Evolutionary conservation across 805 yeast species (phyloP), one percentile per base, ranked within the genome.

Genomic region (Pichia nanzhaoensis): DNA sequence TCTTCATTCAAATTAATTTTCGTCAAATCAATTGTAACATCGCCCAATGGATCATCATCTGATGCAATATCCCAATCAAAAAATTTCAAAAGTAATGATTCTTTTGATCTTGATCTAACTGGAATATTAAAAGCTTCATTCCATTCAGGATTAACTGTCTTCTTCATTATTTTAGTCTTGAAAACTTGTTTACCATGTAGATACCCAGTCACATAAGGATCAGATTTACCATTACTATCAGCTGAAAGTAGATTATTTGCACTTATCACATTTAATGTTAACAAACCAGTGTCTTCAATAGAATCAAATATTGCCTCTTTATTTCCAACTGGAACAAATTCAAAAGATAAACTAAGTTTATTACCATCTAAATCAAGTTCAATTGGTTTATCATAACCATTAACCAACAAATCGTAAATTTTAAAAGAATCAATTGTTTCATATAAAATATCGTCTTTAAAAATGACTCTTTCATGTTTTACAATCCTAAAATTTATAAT

Each of bases 61-160:
- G 86, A 90, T 20, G 89, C 75, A 58, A 82, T 71, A 63, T 85
- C 93, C 91, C 91, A 85, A 61, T 85, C 93, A 55, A 65, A 75
- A 16, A 81, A 77, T 37, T 72, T 73, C 20, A 81, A 53, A 30
- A 61, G 50, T 24, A 83, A 59, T 16, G 65, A 55, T 21, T 75
- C 67, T 57, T 84, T 73, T 2, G 79, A 66, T 61, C 87, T 76
- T 0, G 93, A 82, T 32, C 75, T 70, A 47, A 84, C 61, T 4
- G 84, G 80, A 52, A 87, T 63, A 4, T 69, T 70, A 20, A 76
- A 67, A 7, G 67, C 61, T 55, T 86, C 93, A 59, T 86, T 81
- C 90, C 93, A 89, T 10, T 71, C 73, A 16, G 95, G 95, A 45
- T 77, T 69, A 53, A 84, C 67, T 0, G 85, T 77, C 59, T 78